A percentile compares a stretch with the other conserved stretches of the same genome.
These are phyloP conservation scores for Chamaenerion angustifolium DNA, from an alignment of 345 rosid genomes.

Conservation along the genomic window DNA sequence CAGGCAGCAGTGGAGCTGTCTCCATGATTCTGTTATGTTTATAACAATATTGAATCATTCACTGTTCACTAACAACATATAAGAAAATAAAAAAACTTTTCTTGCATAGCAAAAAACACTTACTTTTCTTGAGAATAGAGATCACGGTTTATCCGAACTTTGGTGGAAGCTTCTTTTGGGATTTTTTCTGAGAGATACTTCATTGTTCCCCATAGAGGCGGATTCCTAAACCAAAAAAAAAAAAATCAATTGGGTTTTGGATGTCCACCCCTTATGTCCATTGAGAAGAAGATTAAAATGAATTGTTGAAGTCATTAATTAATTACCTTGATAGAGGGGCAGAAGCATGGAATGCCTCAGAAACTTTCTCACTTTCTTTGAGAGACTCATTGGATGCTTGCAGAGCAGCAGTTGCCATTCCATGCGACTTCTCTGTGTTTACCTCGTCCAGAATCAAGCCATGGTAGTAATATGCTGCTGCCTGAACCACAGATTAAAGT, in stretches of 20 bases:
- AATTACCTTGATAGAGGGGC: conserved; percentile 85
- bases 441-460: conserved; percentile 97
- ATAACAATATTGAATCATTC: not conserved
- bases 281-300: too few species aligned
- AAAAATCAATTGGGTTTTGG: too few species aligned
- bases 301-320: not conserved
- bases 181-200: conserved; percentile 86
- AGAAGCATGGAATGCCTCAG: conserved; percentile 57
- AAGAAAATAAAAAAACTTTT: not conserved
- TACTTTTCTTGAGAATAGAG: conserved; percentile 71
- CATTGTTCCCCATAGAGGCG: conserved; percentile 83
- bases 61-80: too few species aligned
- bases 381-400: conserved; percentile 90
- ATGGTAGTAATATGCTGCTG: conserved; percentile 97
- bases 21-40: conserved; percentile 55
- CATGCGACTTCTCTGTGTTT: conserved; percentile 90
- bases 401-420: conserved; percentile 93
- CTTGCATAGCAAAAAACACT: conserved; percentile 2
- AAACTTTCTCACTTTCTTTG: conserved; percentile 71
- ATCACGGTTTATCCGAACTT: conserved; percentile 84
- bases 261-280: too few species aligned
- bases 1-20: conserved; percentile 93
- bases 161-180: conserved; percentile 84
- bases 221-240: conserved; percentile 38
- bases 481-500: conserved; percentile 25